These are phyloP conservation scores for Prunus persica DNA, from an alignment of 306 rosid species.

Conservation along the genomic window DNA sequence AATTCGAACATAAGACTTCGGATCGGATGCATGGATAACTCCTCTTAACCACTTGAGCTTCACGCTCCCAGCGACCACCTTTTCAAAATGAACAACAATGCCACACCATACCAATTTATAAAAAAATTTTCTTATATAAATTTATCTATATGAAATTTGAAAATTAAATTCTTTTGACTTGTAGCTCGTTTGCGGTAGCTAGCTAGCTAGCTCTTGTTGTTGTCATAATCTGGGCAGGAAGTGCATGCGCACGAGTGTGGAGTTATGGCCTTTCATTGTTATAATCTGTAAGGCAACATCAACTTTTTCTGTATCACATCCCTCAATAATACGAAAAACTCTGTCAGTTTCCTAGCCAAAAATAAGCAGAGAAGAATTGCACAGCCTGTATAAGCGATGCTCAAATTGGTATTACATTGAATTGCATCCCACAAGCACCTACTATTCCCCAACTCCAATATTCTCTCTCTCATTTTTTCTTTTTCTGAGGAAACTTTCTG, in stretches of 20 bases:
- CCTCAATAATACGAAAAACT: neutral
- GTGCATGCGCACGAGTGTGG: conserved; percentile 20
- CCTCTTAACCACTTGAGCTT: too few species aligned
- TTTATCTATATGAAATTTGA: too few species aligned
- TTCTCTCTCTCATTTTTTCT: neutral
- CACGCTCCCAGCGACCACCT: too few species aligned
- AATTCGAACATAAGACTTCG: too few species aligned
- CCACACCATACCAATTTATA: too few species aligned
- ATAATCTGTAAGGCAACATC: neutral
- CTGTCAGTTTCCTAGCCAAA: conserved; percentile 20
- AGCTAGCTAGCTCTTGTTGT: neutral
- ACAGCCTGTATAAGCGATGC: conserved; percentile 23
- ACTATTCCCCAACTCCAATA: too few species aligned
- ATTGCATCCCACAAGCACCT: neutral
- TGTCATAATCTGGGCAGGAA: neutral
- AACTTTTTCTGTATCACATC: neutral
- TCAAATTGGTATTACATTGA: conserved; percentile 21
- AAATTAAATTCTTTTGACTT: neutral
- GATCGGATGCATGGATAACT: too few species aligned
- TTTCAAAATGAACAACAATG: too few species aligned
- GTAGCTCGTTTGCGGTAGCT: neutral
- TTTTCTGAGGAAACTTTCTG: neutral
- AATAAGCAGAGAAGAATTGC: neutral
- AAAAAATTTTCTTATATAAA: too few species aligned
- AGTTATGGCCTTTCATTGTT: conserved; percentile 3